These are phyloP conservation scores for Piloderma croceum DNA, from an alignment of 768 basidiomycete species.

Conservation along the genomic window DNA sequence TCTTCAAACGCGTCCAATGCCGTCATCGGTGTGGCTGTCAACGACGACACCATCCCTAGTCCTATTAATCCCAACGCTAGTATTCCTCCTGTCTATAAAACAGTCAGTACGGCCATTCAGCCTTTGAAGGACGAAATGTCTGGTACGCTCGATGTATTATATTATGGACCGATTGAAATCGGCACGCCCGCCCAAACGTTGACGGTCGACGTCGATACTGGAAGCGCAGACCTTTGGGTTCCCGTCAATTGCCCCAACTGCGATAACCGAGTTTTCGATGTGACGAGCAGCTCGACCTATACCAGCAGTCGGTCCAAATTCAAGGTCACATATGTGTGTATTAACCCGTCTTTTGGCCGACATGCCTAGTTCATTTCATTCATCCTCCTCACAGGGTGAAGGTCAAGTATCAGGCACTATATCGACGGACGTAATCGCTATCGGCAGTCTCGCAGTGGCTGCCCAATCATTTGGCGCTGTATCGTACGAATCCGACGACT, in stretches of 20 bases:
- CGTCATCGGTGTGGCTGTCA: slow-evolving; percentile 5
- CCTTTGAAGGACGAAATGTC: slow-evolving; percentile 36
- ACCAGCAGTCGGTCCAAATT: slow-evolving; percentile 27
- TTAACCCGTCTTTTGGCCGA: not conserved
- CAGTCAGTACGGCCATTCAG: slow-evolving; percentile 4
- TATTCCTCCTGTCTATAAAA: slow-evolving; percentile 14
- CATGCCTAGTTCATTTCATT: not conserved
- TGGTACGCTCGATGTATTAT: slow-evolving; percentile 38
- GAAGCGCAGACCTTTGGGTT: slow-evolving; percentile 63
- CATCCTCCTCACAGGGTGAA: slow-evolving; percentile 34
- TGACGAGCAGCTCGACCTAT: slow-evolving; percentile 39
- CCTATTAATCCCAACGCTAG: slow-evolving; percentile 8
- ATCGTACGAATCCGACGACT: slow-evolving; percentile 40
- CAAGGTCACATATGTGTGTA: slow-evolving; percentile 40
- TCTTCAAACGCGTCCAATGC: slow-evolving; percentile 7
- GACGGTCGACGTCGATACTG: slow-evolving; percentile 61
- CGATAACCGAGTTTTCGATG: slow-evolving; percentile 32
- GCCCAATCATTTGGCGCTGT: slow-evolving; percentile 57
- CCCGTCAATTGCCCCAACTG: slow-evolving; percentile 37
- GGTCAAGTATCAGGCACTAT: slow-evolving; percentile 48
- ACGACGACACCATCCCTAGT: slow-evolving; percentile 1
- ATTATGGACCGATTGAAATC: slow-evolving; percentile 43
- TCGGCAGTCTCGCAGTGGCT: slow-evolving; percentile 39
- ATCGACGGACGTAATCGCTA: slow-evolving; percentile 43
- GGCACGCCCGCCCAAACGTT: slow-evolving; percentile 52